Base-by-base conservation (phyloP, 176 grass and related monocot genomes). In the Dactylis glomerata region DNA sequence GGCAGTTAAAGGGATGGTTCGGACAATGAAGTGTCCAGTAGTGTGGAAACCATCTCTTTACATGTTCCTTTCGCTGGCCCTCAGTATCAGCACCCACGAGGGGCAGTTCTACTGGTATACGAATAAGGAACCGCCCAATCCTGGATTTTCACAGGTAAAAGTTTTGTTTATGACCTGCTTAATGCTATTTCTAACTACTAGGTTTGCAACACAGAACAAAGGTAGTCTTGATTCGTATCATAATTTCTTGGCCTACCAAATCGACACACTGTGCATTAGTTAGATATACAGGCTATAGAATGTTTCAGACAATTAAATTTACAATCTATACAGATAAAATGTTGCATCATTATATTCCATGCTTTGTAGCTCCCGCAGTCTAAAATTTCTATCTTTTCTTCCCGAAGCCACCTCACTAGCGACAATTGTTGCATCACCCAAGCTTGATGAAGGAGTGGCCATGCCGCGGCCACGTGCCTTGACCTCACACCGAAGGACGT, bases 31-130 rank as follows among this genome's bases (percentile, higher is more conserved):
- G 77, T 87, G 79, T 78, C 87, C 95, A 38, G 84, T 88, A 34
- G 91, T 97, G 76, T 97, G 91, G 95, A 92, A 93, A 64, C 90
- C 95, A 38, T 97, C 95, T 37, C 81, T 95, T 31, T 97, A 95
- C 78, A 97, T 97, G 91, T 93, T 87, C 68, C 65, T 95, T 72
- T 95, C 90, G 0, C 51, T 97, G 84, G 91, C 95, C 51, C 84
- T 95, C 51, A 94, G 95, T 84, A 89, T 97, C 74, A 93, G 92
- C 85, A 97, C 95, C 20, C 92, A 95, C 26, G 95, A 97, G 75
- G 95, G 92, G 40, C 92, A 95, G 71, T 97, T 97, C 75, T 97
- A 95, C 64, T 95, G 92, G 95, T 95, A 95, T 51, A 97, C 91
- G 46, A 92, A 93, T 59, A 87, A 81, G 77, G 87, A 77, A 47